These are phyloP conservation scores for Lepidium didymum DNA, from an alignment of 345 rosid species.

Conservation along the genomic window DNA sequence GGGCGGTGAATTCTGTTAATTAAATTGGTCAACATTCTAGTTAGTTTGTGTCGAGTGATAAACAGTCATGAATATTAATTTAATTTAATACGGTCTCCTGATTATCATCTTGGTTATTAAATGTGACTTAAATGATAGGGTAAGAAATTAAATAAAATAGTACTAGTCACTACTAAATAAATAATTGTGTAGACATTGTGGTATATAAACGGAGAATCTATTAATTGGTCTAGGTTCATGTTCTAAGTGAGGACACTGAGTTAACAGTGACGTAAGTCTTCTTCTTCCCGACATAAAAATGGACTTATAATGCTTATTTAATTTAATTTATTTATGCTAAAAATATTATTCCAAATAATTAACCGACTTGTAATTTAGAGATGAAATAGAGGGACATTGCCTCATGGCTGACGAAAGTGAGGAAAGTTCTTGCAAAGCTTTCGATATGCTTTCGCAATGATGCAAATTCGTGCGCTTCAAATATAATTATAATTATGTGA, in stretches of 20 bases:
- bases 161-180: not conserved
- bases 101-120: not conserved
- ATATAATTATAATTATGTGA: no score
- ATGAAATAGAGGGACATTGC: not conserved
- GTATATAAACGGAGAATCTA: not conserved
- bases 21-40: constrained; percentile 12
- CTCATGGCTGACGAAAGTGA: not conserved
- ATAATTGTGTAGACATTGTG: not conserved
- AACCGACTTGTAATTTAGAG: not conserved
- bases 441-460: not conserved
- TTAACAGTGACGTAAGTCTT: not conserved
- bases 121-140: not conserved
- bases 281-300: not conserved
- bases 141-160: not conserved
- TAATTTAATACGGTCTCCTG: not conserved
- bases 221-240: constrained; percentile 13
- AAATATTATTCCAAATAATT: not conserved
- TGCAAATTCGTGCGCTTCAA: not conserved
- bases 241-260: constrained; percentile 9
- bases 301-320: not conserved
- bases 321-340: not conserved
- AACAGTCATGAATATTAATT: not conserved
- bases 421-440: not conserved
- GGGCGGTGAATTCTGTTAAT: constrained; percentile 22
- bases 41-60: constrained; percentile 1